A percentile compares a stretch with the other conserved stretches of the same genome.
These are phyloP conservation scores for Microstegium vimineum DNA, from an alignment of 176 grass and related monocot genomes.

Conservation along the genomic window DNA sequence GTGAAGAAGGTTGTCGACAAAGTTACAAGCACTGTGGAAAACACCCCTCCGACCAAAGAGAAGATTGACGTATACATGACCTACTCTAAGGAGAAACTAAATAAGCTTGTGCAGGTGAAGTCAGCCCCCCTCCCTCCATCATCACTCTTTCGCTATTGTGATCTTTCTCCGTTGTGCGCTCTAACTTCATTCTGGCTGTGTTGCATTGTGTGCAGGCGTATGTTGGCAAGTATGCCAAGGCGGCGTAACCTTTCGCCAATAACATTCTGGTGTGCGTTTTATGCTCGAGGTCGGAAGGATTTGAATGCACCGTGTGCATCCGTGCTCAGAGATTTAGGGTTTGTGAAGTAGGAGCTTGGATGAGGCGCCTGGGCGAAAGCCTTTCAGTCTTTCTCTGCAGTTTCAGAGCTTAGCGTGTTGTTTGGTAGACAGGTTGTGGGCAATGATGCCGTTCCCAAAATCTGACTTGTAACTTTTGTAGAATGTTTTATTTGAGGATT, in stretches of 20 bases:
- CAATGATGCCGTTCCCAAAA: conserved; percentile 2
- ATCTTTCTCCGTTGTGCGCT: background rate
- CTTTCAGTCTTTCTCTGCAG: background rate
- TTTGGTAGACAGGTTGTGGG: background rate
- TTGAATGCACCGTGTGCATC: background rate
- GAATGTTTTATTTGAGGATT: conserved; percentile 15
- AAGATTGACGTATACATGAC: conserved; percentile 87
- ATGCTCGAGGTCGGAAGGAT: background rate
- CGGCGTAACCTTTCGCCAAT: background rate
- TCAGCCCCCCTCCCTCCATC: background rate
- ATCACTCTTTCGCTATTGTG: background rate
- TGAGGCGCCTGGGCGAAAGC: background rate
- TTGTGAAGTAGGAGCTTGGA: background rate
- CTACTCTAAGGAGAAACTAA: conserved; percentile 75
- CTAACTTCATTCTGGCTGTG: background rate
- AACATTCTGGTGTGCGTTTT: background rate
- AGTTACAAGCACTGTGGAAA: conserved; percentile 75
- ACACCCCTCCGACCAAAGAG: conserved; percentile 78
- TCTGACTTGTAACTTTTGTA: conserved; percentile 27
- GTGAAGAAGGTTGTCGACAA: conserved; percentile 99
- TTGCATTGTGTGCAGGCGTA: conserved; percentile 53
- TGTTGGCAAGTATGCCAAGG: conserved; percentile 82
- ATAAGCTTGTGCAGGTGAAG: conserved; percentile 87
- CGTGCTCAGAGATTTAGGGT: background rate
- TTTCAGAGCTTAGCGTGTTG: conserved; percentile 9